Base-by-base conservation (phyloP, 2,329 filamentous ascomycete genomes). In the Trichophyton verrucosum region DNA sequence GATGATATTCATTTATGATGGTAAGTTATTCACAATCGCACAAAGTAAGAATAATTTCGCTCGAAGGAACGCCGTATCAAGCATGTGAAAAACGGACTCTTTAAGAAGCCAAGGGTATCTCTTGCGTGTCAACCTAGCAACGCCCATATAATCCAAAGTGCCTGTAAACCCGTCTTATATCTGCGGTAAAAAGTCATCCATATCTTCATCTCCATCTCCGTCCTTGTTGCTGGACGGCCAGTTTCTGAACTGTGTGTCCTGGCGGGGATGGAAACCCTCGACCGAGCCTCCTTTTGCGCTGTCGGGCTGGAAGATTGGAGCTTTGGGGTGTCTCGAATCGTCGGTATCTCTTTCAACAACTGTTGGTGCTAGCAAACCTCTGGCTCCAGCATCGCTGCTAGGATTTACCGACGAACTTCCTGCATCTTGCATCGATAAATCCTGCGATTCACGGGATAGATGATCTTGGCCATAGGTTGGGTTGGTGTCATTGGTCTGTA, bases 241-340 rank as follows among this genome's bases (percentile, higher is more conserved):
- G 46, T 47, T 51, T 59, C 42, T 38, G 13, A 44, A 36, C 24
- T 38, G 46, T n/a, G 13, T 57, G 33, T 63, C 40, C 3, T 67
- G 65, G 15, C 70, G 68, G 7, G 74, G 74, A 27, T 72, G 63
- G 63, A 76, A 75, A 7, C 74, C 74, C 66, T 76, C 74, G 61
- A 76, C 75, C 17, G 74, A 73, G 40, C 74, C 74, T 33, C 74
- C 74, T 13, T 62, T 66, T 24, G 67, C 63, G 64, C 74, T 69
- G 57, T 70, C 70, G 1, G 72, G 67, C 17, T 68, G 68, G 66
- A 68, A 64, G 30, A 46, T 30, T 3, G 70, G 66, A 13, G 74
- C 73, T n/a, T 71, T 66, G 4, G 63, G 64, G 24, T 68, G 69
- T 7, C 13, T 49, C 13, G 56, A 36, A 33, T 46, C 24, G 58